A percentile compares a stretch with the other conserved stretches of the same genome.
Conservation (phyloP, 2,329 filamentous ascomycete genomes). For the Apiospora phragmitis region DNA sequence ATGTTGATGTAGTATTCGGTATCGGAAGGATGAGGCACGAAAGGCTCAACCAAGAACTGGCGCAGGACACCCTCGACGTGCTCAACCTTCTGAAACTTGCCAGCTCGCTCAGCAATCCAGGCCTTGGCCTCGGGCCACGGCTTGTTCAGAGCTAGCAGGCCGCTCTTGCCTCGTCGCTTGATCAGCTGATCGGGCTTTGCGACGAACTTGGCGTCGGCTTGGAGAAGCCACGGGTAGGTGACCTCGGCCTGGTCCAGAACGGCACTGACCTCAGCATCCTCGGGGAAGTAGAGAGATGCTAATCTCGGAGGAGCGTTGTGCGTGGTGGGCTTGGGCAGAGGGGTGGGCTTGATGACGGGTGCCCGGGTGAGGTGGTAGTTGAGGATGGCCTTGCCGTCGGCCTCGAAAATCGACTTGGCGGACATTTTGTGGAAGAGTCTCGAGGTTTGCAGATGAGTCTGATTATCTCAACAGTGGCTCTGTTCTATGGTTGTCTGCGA, state of each 20-base stretch:
- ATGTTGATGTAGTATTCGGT: conserved; percentile 99
- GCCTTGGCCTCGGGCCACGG: conserved; percentile 90
- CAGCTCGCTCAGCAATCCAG: conserved; percentile 90
- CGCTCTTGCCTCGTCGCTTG: conserved; percentile 99
- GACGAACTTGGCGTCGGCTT: conserved; percentile 84
- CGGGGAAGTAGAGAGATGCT: conserved; percentile 89
- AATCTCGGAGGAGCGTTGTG: conserved; percentile 94
- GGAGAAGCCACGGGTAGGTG: conserved; percentile 94
- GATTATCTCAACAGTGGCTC: conserved; percentile 19
- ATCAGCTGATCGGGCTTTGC: conserved; percentile 99
- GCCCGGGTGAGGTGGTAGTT: conserved; percentile 99
- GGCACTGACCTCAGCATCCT: conserved; percentile 77
- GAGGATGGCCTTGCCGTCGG: conserved; percentile 99
- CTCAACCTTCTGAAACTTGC: conserved; percentile 92
- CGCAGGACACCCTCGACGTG: conserved; percentile 83
- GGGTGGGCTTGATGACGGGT: conserved; percentile 95
- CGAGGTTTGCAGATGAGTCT: conserved; percentile 28
- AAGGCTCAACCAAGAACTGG: conserved; percentile 97
- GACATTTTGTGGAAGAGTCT: conserved; percentile 62
- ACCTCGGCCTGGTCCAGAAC: conserved; percentile 94
- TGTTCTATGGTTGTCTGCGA: conserved; percentile 20
- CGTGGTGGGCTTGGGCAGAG: conserved; percentile 77
- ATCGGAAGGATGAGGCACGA: conserved; percentile 91
- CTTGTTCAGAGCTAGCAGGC: conserved; percentile 95
- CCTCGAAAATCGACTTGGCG: conserved; percentile 96